Conservation (phyloP, 192 early-diverging fungal species). For the Hyaloraphidium curvatum region DNA sequence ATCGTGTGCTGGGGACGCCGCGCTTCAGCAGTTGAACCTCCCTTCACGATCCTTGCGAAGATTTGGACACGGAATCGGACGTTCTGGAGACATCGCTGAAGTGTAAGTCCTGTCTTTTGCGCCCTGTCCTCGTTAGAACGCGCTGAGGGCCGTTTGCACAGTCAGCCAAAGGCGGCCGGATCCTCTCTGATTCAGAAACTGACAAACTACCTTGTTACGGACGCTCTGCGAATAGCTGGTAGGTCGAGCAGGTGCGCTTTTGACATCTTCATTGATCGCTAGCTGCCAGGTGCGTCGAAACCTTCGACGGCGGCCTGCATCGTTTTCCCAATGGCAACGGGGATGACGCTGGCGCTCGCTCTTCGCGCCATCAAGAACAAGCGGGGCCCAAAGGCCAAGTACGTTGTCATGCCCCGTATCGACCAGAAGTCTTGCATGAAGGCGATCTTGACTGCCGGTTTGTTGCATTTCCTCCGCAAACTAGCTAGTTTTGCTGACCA, state of each 20-base stretch:
- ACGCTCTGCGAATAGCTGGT: not conserved
- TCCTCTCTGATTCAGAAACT: not conserved
- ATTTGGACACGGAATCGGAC: not conserved
- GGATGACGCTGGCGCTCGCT: not conserved
- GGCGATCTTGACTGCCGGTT: not conserved
- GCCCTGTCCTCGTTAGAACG: no score
- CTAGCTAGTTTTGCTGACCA: no score
- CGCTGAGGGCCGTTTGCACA: no score
- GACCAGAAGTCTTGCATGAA: conserved; percentile 1
- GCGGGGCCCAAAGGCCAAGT: not conserved
- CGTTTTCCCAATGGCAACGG: conserved; percentile 1
- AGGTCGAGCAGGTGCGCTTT: no score
- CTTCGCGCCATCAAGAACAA: not conserved
- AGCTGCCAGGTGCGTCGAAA: not conserved
- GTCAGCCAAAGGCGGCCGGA: conserved; percentile 3
- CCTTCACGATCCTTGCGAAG: not conserved
- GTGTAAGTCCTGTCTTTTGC: no score
- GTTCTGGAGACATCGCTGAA: conserved; percentile 1
- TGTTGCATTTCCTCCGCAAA: no score
- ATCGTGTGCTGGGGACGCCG: not conserved
- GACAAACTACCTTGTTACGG: not conserved
- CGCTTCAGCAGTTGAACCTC: not conserved
- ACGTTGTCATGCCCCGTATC: not conserved
- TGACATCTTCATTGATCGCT: no score
- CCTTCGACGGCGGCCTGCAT: not conserved